Evolutionary conservation across 805 yeast genomes (phyloP).

Genomic region (Monosporozyma aerobia): DNA sequence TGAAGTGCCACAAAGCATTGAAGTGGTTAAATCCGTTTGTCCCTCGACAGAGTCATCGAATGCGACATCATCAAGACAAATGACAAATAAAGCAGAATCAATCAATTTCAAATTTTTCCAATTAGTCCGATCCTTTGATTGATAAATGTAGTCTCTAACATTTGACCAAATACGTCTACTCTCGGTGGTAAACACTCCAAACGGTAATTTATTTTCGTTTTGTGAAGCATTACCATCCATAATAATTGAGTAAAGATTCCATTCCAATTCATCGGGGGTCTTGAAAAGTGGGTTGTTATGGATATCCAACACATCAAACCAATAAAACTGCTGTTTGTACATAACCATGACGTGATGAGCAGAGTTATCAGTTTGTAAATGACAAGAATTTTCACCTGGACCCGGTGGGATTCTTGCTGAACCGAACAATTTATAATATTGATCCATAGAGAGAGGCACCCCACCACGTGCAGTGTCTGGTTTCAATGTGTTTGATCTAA

Average conservation of each 20-base stretch:
- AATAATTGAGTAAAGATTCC: slow-evolving; percentile 67
- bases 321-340: slow-evolving; percentile 81
- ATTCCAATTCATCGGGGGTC: slow-evolving; percentile 62
- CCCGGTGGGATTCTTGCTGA: slow-evolving; percentile 78
- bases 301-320: slow-evolving; percentile 85
- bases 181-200: slow-evolving; percentile 86
- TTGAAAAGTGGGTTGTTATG: slow-evolving; percentile 56
- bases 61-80: slow-evolving; percentile 73
- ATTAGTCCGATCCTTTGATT: slow-evolving; percentile 43
- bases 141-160: slow-evolving; percentile 45
- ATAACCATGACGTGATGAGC: slow-evolving; percentile 76
- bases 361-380: slow-evolving; percentile 68
- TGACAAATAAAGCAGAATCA: slow-evolving; percentile 73
- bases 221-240: slow-evolving; percentile 45
- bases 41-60: slow-evolving; percentile 32
- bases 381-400: slow-evolving; percentile 50
- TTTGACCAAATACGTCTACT: slow-evolving; percentile 82
- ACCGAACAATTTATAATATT: slow-evolving; percentile 78
- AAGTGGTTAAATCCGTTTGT: slow-evolving; percentile 59
- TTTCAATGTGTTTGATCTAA: slow-evolving; percentile 63
- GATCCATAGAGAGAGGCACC: slow-evolving; percentile 78
- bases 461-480: slow-evolving; percentile 60
- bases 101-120: slow-evolving; percentile 62
- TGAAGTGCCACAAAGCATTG: slow-evolving; percentile 82
- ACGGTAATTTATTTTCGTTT: slow-evolving; percentile 33